phyloP scores from a whole-genome alignment of 208 protist species.

The Trypanosoma avium region DNA sequence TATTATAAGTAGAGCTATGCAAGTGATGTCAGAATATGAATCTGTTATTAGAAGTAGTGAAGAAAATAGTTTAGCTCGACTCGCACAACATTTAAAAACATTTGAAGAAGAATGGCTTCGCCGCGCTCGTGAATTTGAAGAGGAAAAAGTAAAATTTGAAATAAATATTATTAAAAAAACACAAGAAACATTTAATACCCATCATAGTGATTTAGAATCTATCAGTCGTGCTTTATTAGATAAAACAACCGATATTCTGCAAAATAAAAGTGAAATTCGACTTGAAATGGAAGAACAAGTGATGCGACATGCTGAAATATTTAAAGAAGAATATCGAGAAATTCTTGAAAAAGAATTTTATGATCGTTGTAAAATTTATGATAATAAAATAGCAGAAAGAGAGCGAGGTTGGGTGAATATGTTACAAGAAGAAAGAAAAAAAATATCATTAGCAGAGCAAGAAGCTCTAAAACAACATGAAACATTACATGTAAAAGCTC shows the following conservation, averaged over 20 bases:
- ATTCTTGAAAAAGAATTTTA: conserved; percentile 37
- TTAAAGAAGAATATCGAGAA: conserved; percentile 39
- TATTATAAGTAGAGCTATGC: conserved; percentile 36
- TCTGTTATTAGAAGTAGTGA: conserved; percentile 30
- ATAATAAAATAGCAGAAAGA: conserved; percentile 29
- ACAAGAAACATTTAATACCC: conserved; percentile 22
- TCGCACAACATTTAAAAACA: conserved; percentile 35
- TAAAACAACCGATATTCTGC: conserved; percentile 29
- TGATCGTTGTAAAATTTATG: conserved; percentile 33
- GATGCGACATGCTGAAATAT: conserved; percentile 30
- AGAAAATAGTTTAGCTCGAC: conserved; percentile 27
- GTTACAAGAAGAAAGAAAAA: conserved; percentile 49
- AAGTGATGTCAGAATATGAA: conserved; percentile 40
- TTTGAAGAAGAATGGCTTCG: conserved; percentile 38
- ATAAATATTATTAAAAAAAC: conserved; percentile 25
- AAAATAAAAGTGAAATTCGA: conserved; percentile 19
- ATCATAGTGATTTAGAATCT: conserved; percentile 30
- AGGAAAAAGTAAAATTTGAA: conserved; percentile 34
- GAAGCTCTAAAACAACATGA: conserved; percentile 41
- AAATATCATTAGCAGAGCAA: conserved; percentile 47
- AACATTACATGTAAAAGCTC: conserved; percentile 39
- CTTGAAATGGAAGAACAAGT: conserved; percentile 32
- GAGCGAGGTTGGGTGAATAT: conserved; percentile 30
- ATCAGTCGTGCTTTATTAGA: conserved; percentile 38
- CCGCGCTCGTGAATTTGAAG: conserved; percentile 33